Evolutionary conservation across 768 basidiomycete species (phyloP).

Genomic region (Cantharellus cinnabarinus): DNA sequence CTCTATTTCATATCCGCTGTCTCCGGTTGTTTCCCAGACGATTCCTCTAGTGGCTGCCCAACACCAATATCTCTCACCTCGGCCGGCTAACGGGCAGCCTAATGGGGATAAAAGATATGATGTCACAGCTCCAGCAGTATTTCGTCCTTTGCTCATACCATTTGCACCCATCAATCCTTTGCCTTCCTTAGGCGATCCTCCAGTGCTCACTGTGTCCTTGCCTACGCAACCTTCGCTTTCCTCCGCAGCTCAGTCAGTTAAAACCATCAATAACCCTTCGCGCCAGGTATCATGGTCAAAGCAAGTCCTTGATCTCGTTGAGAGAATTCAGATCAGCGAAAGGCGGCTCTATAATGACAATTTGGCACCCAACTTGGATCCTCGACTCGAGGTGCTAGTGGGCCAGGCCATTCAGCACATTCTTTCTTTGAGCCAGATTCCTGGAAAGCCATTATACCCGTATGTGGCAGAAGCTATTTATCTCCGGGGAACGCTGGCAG

Average conservation of each 20-base stretch:
- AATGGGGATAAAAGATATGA: neutral
- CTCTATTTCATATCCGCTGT: too few relatives aligned
- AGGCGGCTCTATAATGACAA: conserved; percentile 9
- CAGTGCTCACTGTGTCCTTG: conserved; percentile 44
- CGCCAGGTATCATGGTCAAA: conserved; percentile 59
- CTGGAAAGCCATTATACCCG: conserved; percentile 16
- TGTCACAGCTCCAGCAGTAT: neutral
- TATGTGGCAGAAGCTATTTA: conserved; percentile 55
- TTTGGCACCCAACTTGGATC: conserved; percentile 17
- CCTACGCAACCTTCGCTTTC: conserved; percentile 43
- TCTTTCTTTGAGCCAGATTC: conserved; percentile 19
- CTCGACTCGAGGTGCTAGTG: conserved; percentile 35
- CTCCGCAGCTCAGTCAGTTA: conserved; percentile 29
- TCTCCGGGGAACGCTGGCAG: conserved; percentile 51
- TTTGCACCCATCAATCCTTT: conserved; percentile 1
- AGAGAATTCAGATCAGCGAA: conserved; percentile 25
- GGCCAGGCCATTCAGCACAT: conserved; percentile 46
- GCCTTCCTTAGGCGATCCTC: conserved; percentile 14
- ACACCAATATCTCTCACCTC: too few relatives aligned
- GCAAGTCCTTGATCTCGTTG: conserved; percentile 64
- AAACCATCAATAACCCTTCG: conserved; percentile 30
- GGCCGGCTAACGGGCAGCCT: too few relatives aligned
- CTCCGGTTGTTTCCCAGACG: too few relatives aligned
- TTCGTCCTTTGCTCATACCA: conserved; percentile 1
- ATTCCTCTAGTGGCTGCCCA: too few relatives aligned